Conservation (phyloP, 192 early-diverging fungal genomes). For the Pecoramyces ruminantium region DNA sequence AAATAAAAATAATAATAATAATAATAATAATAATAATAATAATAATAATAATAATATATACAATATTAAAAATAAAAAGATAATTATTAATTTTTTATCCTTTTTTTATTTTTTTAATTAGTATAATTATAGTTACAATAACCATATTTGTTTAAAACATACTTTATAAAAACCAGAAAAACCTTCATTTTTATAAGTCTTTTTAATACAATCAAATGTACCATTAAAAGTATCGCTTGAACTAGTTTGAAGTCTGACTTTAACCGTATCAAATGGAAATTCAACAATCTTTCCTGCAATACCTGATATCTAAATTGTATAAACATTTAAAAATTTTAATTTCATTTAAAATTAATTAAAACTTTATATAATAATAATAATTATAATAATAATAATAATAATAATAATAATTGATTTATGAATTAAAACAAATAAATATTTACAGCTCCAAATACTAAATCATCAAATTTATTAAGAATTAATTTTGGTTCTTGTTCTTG, state of each 20-base stretch:
- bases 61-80: too few relatives aligned
- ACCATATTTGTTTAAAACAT: constrained; percentile 1
- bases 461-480: constrained; percentile 1
- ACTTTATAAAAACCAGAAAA: constrained; percentile 77
- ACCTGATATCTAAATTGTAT: constrained; percentile 67
- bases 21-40: too few relatives aligned
- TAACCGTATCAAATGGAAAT: constrained; percentile 73
- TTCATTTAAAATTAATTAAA: too few relatives aligned
- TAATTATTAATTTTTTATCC: too few relatives aligned
- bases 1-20: too few relatives aligned
- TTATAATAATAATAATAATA: too few relatives aligned
- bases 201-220: constrained; percentile 59
- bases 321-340: too few relatives aligned
- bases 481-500: not conserved
- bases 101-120: too few relatives aligned
- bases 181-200: constrained; percentile 64
- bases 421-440: not conserved
- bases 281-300: constrained; percentile 86
- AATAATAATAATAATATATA: too few relatives aligned
- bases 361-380: too few relatives aligned
- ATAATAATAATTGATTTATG: too few relatives aligned
- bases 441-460: constrained; percentile 25
- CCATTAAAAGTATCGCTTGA: constrained; percentile 44
- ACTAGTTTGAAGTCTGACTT: constrained; percentile 74
- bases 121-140: too few relatives aligned